Evolutionary conservation across 1,284 basidiomycete genomes (phyloP), one percentile per base, ranked within the genome.

Genomic region (Malassezia yamatoensis): DNA sequence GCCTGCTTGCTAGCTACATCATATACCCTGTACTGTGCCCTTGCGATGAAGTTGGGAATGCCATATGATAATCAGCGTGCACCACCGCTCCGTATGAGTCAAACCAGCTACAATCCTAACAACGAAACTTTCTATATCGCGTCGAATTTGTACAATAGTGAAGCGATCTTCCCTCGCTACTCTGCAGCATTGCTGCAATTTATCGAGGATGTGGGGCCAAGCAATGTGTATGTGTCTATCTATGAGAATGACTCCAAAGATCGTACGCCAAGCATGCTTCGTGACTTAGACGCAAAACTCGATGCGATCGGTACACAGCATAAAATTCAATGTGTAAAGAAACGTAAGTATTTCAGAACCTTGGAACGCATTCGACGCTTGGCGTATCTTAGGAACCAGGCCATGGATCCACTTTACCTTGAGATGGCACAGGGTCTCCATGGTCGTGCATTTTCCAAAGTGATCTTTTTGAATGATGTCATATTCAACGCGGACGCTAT

Each of bases 201-300:
- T 43, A 58, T 64, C 43, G 24, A 60, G 10, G 51, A 51, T 0
- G 76, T 83, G 35, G 82, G 82, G 9, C 59, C 72, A 3, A 75
- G 78, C 43, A 81, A 81, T 47, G 78, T 79, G 15, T 83, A 78
- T 60, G 76, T 83, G 5, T 82, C 81, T n/a, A 75, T 83, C 50
- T 77, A 82, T 62, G 82, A 83, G 67, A 80, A 79, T 49, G 77
- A 80, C 62, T 81, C 80, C 34, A 44, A 56, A 34, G 82, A 83
- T 63, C 59, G 60, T 1, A 79, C 80, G 1, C 76, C 78, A 8
- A 59, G 67, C 5, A 70, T 80, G 46, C 76, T 82, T 1, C 60
- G 67, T 42, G 62, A 68, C 3, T 75, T 81, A 42, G 72, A 77
- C 24, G 49, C 38, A 0, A 64, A 69, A 15, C 72, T 82, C 11